Conservation (phyloP, 805 yeast genomes). For the Candida succiphila region DNA sequence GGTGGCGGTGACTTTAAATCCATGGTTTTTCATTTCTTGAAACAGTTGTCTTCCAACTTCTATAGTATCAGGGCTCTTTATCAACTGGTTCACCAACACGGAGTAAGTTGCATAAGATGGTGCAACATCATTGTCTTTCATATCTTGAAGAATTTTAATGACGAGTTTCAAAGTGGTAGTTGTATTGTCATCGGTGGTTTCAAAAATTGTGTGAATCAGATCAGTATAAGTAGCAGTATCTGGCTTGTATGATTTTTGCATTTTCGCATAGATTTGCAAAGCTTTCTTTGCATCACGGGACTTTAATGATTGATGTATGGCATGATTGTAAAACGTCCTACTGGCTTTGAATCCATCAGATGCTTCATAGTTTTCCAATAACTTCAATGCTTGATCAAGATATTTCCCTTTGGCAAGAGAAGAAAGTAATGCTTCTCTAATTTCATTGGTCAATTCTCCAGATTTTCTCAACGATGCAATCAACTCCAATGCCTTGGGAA, state of each 20-base stretch:
- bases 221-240: conserved; percentile 57
- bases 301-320: no score
- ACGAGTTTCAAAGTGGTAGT: conserved; percentile 23
- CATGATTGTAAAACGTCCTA: conserved; percentile 43
- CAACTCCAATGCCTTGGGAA: conserved; percentile 31
- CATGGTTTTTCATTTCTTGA: conserved; percentile 26
- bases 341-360: conserved; percentile 27
- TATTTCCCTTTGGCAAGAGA: conserved; percentile 32
- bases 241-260: conserved; percentile 36
- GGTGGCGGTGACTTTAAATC: conserved; percentile 22
- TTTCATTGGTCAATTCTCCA: no score
- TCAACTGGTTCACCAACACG: conserved; percentile 43
- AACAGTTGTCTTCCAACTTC: conserved; percentile 43
- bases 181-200: conserved; percentile 34
- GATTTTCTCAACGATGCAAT: conserved; percentile 16
- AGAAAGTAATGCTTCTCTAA: conserved; percentile 34
- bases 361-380: conserved; percentile 19
- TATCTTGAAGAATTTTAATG: conserved; percentile 21
- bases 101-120: conserved; percentile 37
- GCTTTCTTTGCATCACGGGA: no score
- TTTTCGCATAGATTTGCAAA: no score
- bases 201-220: conserved; percentile 44
- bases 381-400: conserved; percentile 29
- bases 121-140: conserved; percentile 27
- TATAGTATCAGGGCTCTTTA: conserved; percentile 33